phyloP scores from a whole-genome alignment of 768 basidiomycete species.

The Albatrellus ellisii region DNA sequence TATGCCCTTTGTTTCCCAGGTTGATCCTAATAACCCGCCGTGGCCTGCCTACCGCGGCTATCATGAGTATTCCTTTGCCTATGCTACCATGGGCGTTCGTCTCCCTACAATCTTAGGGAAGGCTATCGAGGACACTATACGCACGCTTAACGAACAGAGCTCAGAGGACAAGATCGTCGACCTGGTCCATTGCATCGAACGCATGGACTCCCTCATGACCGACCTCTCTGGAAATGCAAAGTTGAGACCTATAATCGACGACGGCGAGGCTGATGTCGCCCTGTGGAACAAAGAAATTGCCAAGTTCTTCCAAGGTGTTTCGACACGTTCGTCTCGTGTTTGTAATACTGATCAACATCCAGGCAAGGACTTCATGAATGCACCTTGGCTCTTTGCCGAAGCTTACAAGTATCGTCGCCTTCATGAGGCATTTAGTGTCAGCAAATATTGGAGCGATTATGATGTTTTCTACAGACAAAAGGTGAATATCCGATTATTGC shows the following conservation, averaged over 20 bases:
- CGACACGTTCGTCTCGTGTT: background rate
- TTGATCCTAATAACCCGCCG: slow-evolving; percentile 76
- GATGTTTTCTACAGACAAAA: slow-evolving; percentile 96
- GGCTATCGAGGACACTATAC: slow-evolving; percentile 83
- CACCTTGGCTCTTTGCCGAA: slow-evolving; percentile 93
- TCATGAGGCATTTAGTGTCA: slow-evolving; percentile 86
- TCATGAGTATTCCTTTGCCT: slow-evolving; percentile 71
- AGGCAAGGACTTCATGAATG: slow-evolving; percentile 91
- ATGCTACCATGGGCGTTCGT: slow-evolving; percentile 94
- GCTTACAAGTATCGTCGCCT: slow-evolving; percentile 89
- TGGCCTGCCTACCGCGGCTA: slow-evolving; percentile 76
- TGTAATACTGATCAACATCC: background rate
- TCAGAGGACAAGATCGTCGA: slow-evolving; percentile 77
- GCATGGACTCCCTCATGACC: slow-evolving; percentile 83
- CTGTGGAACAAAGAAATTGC: slow-evolving; percentile 98
- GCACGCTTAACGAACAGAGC: slow-evolving; percentile 78
- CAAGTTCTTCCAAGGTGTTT: slow-evolving; percentile 75
- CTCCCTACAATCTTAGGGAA: slow-evolving; percentile 93
- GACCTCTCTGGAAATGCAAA: slow-evolving; percentile 78
- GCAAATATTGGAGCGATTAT: slow-evolving; percentile 82
- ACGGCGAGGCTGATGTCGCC: slow-evolving; percentile 83
- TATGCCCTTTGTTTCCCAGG: slow-evolving; percentile 22
- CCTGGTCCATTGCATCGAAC: slow-evolving; percentile 72
- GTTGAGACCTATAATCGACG: slow-evolving; percentile 80
- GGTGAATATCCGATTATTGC: slow-evolving; percentile 21